These are phyloP conservation scores for Lactifluus volemus DNA, from an alignment of 768 basidiomycete genomes.

Conservation along the genomic window DNA sequence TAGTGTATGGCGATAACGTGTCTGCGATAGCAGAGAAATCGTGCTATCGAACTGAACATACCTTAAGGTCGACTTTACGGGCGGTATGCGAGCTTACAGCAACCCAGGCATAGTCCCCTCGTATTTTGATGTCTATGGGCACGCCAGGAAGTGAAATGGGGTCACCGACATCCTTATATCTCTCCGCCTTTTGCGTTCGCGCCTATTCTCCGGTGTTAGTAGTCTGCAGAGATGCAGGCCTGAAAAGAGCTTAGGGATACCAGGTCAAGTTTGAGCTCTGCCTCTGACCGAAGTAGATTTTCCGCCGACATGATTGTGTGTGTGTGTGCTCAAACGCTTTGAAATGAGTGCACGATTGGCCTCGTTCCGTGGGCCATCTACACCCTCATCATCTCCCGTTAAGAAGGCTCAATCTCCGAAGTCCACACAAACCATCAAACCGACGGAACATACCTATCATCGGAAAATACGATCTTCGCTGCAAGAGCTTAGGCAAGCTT, in stretches of 20 bases:
- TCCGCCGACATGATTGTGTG: background rate
- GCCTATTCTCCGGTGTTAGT: constrained; percentile 34
- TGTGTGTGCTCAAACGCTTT: too few species aligned
- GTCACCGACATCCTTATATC: constrained; percentile 60
- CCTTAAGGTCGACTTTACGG: constrained; percentile 71
- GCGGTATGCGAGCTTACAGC: constrained; percentile 78
- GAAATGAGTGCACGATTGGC: constrained; percentile 51
- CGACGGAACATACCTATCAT: constrained; percentile 68
- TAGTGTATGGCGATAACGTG: constrained; percentile 26
- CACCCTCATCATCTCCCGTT: constrained; percentile 61
- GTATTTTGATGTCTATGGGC: constrained; percentile 60
- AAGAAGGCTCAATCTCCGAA: constrained; percentile 31
- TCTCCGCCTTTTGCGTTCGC: constrained; percentile 64
- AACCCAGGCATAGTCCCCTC: constrained; percentile 67
- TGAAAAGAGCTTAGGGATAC: constrained; percentile 26
- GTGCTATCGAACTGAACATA: constrained; percentile 24
- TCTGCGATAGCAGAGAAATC: background rate
- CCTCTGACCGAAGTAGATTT: constrained; percentile 17
- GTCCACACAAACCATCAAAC: constrained; percentile 35
- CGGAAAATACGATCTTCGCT: constrained; percentile 63
- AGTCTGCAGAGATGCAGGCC: background rate
- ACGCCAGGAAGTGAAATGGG: constrained; percentile 74
- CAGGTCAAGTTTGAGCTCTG: constrained; percentile 54
- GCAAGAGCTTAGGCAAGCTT: constrained; percentile 52
- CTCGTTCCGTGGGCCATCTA: constrained; percentile 74